Conservation (phyloP, 2,329 filamentous ascomycete species). For the Fusarium tuaranense region DNA sequence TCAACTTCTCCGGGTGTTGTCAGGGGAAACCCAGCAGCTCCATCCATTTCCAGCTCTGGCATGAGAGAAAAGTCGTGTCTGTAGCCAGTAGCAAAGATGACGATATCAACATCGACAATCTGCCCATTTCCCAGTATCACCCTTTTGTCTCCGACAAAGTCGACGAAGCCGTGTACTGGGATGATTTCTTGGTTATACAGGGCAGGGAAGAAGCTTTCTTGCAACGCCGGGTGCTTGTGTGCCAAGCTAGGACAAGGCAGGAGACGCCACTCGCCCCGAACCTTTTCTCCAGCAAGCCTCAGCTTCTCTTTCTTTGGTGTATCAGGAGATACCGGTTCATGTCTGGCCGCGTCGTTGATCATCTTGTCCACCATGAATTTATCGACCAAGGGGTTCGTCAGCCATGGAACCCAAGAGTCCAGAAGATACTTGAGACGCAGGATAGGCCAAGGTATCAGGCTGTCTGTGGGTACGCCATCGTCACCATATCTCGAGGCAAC, state of each 20-base stretch:
- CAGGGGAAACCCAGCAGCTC: not conserved
- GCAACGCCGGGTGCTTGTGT: slow-evolving; percentile 1
- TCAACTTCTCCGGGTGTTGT: not conserved
- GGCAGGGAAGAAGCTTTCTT: slow-evolving; percentile 1
- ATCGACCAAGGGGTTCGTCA: not conserved
- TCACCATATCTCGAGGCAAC: not conserved
- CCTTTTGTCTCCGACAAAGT: not conserved
- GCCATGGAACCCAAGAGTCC: not conserved
- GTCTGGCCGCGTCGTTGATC: not conserved
- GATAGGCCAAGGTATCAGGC: slow-evolving; percentile 1
- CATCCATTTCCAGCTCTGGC: slow-evolving; percentile 4
- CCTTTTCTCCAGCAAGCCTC: not conserved
- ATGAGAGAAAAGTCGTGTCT: slow-evolving; percentile 1
- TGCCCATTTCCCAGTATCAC: not conserved
- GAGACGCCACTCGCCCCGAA: not conserved
- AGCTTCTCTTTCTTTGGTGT: not conserved
- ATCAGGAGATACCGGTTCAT: not conserved
- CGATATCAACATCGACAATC: not conserved
- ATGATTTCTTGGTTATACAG: not conserved
- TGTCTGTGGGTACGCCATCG: slow-evolving; percentile 1
- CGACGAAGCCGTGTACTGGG: not conserved
- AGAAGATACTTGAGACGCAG: slow-evolving; percentile 1
- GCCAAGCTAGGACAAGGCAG: slow-evolving; percentile 1
- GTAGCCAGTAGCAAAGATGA: slow-evolving; percentile 11
- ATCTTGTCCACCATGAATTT: not conserved